Percentiles rank a stretch among this genome's conserved stretches.
Conservation (phyloP, 2,329 filamentous ascomycete genomes). For the Pseudogymnoascus sp. region DNA sequence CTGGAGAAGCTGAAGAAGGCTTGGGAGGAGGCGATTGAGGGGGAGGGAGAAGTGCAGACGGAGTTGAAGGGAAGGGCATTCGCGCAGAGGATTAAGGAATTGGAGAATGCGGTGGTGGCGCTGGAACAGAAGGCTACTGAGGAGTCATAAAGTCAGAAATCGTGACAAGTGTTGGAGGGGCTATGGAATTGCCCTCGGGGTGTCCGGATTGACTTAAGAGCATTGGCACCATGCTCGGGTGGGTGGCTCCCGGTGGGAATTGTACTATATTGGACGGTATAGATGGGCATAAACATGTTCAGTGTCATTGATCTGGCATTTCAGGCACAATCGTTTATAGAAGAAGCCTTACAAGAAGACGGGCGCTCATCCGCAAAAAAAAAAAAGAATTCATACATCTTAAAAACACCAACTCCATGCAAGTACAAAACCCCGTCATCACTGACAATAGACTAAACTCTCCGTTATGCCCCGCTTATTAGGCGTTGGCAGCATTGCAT, state of each 20-base stretch:
- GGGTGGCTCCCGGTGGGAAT: not conserved
- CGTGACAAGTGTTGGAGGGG: not conserved
- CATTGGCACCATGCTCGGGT: not conserved
- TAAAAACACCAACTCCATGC: constrained; percentile 2
- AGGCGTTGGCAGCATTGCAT: not conserved
- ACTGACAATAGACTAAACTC: not conserved
- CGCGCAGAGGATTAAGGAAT: constrained; percentile 36
- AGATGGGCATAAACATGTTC: not conserved
- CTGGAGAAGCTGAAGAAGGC: constrained; percentile 30
- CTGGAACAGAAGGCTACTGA: constrained; percentile 18
- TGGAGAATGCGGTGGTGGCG: constrained; percentile 34
- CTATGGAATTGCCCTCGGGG: not conserved
- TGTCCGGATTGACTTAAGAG: not conserved
- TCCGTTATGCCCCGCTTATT: not conserved
- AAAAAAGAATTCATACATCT: not conserved
- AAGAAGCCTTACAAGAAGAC: not conserved
- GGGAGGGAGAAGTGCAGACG: constrained; percentile 27
- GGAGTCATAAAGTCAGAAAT: not conserved
- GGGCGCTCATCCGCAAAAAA: not conserved
- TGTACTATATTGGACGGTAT: not conserved
- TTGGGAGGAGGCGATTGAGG: constrained; percentile 26
- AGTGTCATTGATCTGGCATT: constrained; percentile 1
- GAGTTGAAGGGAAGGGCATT: constrained; percentile 36
- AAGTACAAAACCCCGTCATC: not conserved
- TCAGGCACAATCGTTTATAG: not conserved